Percentiles rank a stretch among this genome's conserved stretches.
These are phyloP conservation scores for Colletotrichum somersetense DNA, from an alignment of 2,329 filamentous ascomycete species.

Conservation along the genomic window DNA sequence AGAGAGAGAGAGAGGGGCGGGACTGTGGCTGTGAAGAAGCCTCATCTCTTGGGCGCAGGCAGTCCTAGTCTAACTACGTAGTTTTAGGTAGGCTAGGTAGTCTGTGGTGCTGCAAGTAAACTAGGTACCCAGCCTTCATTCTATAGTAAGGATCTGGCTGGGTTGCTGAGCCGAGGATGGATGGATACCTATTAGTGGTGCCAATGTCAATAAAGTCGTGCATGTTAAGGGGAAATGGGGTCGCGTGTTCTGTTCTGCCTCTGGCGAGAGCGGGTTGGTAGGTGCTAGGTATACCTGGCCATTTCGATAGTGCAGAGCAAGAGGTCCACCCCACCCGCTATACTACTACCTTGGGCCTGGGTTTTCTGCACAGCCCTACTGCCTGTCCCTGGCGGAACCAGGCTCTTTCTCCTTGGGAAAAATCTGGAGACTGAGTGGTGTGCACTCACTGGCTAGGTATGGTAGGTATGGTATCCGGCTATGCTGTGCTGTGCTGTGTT, in stretches of 20 bases:
- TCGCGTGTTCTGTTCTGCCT: slow-evolving; percentile 25
- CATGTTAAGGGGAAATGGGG: slow-evolving; percentile 31
- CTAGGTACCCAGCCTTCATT: background rate
- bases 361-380: slow-evolving; percentile 41
- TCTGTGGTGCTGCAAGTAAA: no score
- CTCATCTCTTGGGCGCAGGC: slow-evolving; percentile 5
- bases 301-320: background rate
- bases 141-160: background rate
- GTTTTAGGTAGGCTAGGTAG: no score
- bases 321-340: background rate
- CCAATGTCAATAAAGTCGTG: slow-evolving; percentile 29
- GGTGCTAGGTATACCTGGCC: background rate
- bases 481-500: background rate
- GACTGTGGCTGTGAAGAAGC: slow-evolving; percentile 18
- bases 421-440: slow-evolving; percentile 7
- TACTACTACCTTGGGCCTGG: slow-evolving; percentile 22
- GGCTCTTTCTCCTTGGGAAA: slow-evolving; percentile 11
- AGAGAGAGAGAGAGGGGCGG: background rate
- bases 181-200: background rate
- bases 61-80: background rate
- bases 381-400: slow-evolving; percentile 36
- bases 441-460: background rate
- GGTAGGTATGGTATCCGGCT: no score
- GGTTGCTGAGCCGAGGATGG: background rate
- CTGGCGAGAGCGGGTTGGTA: slow-evolving; percentile 1